Percentiles rank a stretch among this genome's conserved stretches.
These are phyloP conservation scores for Lizonia empirigonia DNA, from an alignment of 2,329 filamentous ascomycete species.

Conservation along the genomic window DNA sequence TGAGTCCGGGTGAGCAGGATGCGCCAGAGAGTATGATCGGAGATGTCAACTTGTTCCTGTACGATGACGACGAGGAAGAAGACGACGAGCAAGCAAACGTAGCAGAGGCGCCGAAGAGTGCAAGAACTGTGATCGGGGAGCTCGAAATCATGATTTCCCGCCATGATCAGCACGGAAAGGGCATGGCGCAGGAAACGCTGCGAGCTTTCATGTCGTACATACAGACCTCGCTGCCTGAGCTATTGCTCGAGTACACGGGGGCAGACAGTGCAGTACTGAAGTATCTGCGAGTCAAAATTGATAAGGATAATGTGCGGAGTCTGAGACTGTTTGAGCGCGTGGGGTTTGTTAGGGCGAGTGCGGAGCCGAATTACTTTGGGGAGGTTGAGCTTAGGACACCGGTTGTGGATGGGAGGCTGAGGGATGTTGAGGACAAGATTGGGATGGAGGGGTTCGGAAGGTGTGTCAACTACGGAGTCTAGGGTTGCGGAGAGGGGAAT, in stretches of 20 bases:
- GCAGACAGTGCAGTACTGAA: constrained; percentile 35
- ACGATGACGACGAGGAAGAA: constrained; percentile 39
- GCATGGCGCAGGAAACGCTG: constrained; percentile 70
- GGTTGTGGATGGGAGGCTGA: constrained; percentile 1
- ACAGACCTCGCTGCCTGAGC: constrained; percentile 54
- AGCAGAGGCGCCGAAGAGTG: not conserved
- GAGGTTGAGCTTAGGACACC: constrained; percentile 60
- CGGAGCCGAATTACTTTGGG: constrained; percentile 68
- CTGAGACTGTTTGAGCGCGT: constrained; percentile 65
- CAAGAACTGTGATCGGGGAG: constrained; percentile 63
- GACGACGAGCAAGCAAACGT: constrained; percentile 28
- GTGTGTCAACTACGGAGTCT: not conserved
- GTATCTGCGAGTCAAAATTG: constrained; percentile 67
- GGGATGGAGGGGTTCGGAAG: constrained; percentile 4
- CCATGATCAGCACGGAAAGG: constrained; percentile 61
- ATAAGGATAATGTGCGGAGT: constrained; percentile 61
- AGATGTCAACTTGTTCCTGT: constrained; percentile 72
- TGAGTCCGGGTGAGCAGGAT: constrained; percentile 55
- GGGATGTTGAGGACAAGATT: constrained; percentile 3
- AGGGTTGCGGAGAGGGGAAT: not conserved
- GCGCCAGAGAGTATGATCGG: constrained; percentile 55
- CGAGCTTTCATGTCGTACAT: constrained; percentile 74
- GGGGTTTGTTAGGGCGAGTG: constrained; percentile 59
- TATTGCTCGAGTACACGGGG: constrained; percentile 63
- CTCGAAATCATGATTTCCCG: constrained; percentile 86